Base-by-base conservation (phyloP, 768 basidiomycete genomes). In the Myochromella boudieri region DNA sequence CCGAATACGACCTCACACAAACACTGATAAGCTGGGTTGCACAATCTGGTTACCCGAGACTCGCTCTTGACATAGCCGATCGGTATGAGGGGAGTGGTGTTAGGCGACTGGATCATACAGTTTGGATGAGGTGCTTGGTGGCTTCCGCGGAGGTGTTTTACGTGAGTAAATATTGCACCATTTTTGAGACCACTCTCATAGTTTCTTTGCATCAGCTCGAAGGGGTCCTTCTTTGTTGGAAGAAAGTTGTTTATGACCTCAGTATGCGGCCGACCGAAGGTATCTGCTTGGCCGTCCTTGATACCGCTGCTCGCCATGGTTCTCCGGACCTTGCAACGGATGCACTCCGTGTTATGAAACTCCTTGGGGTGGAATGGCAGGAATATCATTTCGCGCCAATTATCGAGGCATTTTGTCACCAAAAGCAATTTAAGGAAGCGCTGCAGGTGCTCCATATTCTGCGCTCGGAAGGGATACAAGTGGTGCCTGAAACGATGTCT, bases 371-470 rank as follows among this genome's bases (percentile, higher is more conserved):
- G 11, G 60, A 70, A 37, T 73, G 78, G 66, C 60, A 73, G 57
- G 91, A 93, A 60, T 67, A 86, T 57, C 92, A 95, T 60, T 81
- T 90, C 55, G 80, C 87, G 1, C 81, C 90, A 2, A 65, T 93
- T 17, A 68, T 94, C 24, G 87, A 92, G 59, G 82, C 90, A 0
- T 82, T 86, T 56, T 80, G 79, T 62, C 75, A 69, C 11, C 74
- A 71, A 21, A 70, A 71, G 1, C 71, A 80, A 33, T 55, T 90
- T 33, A 74, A 79, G 41, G 81, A 87, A 26, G 90, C 87, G 0
- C 64, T 94, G 40, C 60, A 69, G 26, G 70, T 77, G 12, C 66
- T 93, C 26, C 61, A 72, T 15, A 63, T 78, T 44, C 85, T 94
- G 80, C 81, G 80, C 20, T 61, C 68, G 39, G 67, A 71, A 44